Percentiles rank a stretch among this genome's conserved stretches.
phyloP scores from a whole-genome alignment of 345 rosid species.

The Rhodamnia rubescens region DNA sequence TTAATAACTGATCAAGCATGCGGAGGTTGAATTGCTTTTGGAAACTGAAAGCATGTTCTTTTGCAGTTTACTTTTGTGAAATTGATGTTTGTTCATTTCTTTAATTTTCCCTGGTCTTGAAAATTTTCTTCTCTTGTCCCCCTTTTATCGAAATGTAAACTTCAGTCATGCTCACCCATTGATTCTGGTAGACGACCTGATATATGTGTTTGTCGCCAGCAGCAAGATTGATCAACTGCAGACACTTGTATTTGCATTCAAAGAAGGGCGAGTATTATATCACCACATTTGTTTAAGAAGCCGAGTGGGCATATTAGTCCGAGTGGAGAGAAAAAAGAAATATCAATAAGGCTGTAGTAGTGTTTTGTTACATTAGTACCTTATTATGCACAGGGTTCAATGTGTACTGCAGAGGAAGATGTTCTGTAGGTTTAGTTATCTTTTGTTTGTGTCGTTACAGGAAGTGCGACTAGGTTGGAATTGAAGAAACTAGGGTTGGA shows the following conservation, averaged over 20 bases:
- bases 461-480: background rate
- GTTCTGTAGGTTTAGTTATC: background rate
- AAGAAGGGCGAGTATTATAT: background rate
- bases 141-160: background rate
- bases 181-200: background rate
- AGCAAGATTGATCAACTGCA: background rate
- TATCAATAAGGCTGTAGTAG: background rate
- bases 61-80: background rate
- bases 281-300: background rate
- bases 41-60: background rate
- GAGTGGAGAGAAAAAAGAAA: background rate
- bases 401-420: background rate
- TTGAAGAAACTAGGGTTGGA: background rate
- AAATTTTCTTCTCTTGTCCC: background rate
- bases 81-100: background rate
- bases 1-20: background rate
- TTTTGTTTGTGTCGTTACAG: background rate
- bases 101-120: background rate
- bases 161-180: background rate
- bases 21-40: background rate
- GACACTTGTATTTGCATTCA: background rate
- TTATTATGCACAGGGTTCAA: background rate
- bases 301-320: no score
- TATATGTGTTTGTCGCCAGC: background rate
- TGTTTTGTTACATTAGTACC: background rate